Base-by-base conservation (phyloP, 1,284 basidiomycete genomes). In the Pseudozyma sp. region DNA sequence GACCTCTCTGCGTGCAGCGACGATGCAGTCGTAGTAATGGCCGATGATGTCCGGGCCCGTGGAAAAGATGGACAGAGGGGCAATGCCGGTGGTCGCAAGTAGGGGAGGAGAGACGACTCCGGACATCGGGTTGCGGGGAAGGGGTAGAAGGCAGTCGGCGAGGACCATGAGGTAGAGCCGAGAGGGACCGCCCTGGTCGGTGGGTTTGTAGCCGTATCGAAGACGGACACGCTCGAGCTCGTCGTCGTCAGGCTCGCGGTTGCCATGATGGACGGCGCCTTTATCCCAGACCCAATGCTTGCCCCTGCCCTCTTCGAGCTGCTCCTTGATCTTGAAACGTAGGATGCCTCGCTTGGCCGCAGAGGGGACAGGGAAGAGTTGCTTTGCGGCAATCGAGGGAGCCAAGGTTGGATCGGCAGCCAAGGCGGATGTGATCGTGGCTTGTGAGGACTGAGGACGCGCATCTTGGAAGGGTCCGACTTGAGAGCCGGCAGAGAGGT, bases 11-110 rank as follows among this genome's bases (percentile, higher is more conserved):
- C 75, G 63, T 9, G 82, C 82, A 1, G 74, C 72, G 19, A 84
- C 73, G 64, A 84, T 84, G 68, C 82, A 84, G 54, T 84, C 79
- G 51, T 79, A 81, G 63, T 84, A 84, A 56, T 84, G 82, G 5
- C 77, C 75, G 49, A 84, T 83, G 73, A 84, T 84, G 50, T 84
- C 81, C 4, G 82, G 82, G 10, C 82, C 82, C 0, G 82, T 84
- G 14, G 77, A 80, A 43, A 84, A 81, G 68, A 84, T 80, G 53
- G 80, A 79, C 17, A 81, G 75, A 0, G 82, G 82, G 0, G 80
- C 71, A 42, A 81, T 80, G 34, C 82, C 82, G 2, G 82, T 83
- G 1, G 82, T 82, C 1, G 82, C 82, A 0, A 84, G 74, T 9
- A 84, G 70, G 9, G 78, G 78, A 6, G 82, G 82, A 30, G 82